Base-by-base conservation (phyloP, 2,329 filamentous ascomycete genomes). In the Samsoniella hepiali region DNA sequence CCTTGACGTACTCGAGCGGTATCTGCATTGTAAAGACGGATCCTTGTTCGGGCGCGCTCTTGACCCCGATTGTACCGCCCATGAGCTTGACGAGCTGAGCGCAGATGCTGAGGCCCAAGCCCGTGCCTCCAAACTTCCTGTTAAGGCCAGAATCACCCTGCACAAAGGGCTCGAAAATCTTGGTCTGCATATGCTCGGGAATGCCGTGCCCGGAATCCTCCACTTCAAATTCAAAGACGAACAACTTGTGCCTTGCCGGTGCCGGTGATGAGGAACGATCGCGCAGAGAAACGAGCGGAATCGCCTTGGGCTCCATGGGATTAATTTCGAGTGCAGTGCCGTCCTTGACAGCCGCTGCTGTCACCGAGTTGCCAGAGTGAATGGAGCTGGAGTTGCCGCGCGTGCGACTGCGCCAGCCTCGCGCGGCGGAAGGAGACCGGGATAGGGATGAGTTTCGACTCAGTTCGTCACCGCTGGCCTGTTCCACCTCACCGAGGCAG, bases 151-250 rank as follows among this genome's bases (percentile, higher is more conserved):
- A 78, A 72, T 97, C 93, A n/a, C 91, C 93, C 75, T 97, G 93
- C 0, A 97, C 91, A 72, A 97, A 97, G 0, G 93, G 93, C 73
- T 97, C 93, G 72, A 97, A 97, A 10, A 97, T 91, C 68, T 88
- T 89, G 63, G 91, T 81, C 69, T 93, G 91, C 74, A 96, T 85
- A 67, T 89, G 79, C 9, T 88, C 84, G 0, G 91, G 86, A 63
- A 97, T 96, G 31, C 93, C 93, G 0, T 92, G 93, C 0, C 93
- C 93, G 0, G 88, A 94, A 68, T 97, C 93, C 72, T 92, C 83
- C 1, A 97, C 91, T 72, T 96, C 90, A 65, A 97, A 96, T 71
- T 96, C 91, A 69, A 96, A 96, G 13, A 87, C 73, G 61, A 91
- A 85, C n/a, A 84, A 83, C 71, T 84, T 88, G 15, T 89, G 85